Conservation (phyloP, 306 rosid species). For the Castanopsis chinensis region DNA sequence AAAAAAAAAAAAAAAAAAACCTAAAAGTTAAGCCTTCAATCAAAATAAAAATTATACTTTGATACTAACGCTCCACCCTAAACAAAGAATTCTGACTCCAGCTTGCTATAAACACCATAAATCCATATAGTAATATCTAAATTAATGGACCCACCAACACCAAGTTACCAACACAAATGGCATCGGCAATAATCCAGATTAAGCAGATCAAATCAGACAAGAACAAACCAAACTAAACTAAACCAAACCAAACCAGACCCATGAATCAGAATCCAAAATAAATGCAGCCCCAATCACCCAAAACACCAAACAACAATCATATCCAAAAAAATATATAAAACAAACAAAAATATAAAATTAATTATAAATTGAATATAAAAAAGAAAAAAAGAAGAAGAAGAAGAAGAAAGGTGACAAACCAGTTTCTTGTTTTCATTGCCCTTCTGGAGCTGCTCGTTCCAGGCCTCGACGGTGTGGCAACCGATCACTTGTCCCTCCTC, state of each 20-base stretch:
- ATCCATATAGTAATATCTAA: too few species aligned
- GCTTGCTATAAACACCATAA: too few species aligned
- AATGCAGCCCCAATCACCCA: background rate
- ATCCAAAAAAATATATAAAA: background rate
- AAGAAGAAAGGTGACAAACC: conserved; percentile 18
- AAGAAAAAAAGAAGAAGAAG: too few species aligned
- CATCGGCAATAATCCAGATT: background rate
- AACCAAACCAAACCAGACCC: conserved; percentile 10
- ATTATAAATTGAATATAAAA: background rate
- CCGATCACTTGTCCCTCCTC: conserved; percentile 74
- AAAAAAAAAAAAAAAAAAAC: too few species aligned
- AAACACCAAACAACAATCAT: background rate
- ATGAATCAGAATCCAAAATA: conserved; percentile 13
- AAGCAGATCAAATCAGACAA: conserved; percentile 1
- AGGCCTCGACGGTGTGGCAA: conserved; percentile 61
- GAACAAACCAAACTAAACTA: conserved; percentile 9
- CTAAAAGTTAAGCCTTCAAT: too few species aligned
- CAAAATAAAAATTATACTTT: too few species aligned
- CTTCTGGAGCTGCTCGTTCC: conserved; percentile 57
- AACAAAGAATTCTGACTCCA: too few species aligned
- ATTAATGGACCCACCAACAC: too few species aligned
- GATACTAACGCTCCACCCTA: too few species aligned
- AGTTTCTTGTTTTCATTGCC: conserved; percentile 66
- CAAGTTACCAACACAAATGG: too few species aligned
- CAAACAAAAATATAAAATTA: background rate